Evolutionary conservation across 805 yeast species (phyloP), one percentile per base, ranked within the genome.

Genomic region (Scheffersomyces coipomensis): DNA sequence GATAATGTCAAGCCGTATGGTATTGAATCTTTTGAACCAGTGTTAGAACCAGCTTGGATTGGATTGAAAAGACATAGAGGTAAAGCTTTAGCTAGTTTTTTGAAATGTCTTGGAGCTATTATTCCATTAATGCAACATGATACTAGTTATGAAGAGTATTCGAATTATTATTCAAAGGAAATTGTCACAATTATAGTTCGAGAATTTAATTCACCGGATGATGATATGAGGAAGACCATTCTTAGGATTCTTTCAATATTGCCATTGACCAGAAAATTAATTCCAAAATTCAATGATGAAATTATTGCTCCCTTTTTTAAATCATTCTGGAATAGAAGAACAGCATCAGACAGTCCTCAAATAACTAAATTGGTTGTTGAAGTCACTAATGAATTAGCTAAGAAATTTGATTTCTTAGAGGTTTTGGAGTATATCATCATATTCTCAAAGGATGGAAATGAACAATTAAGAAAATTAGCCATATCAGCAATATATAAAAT

Each of bases 1-100:
- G 90, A 86, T 35, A 81, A 87, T 6, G 78, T 88, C 3, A 71
- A 78, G 17, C 98, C 98, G 0, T 88, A 85, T 61, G 99, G 98
- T 33, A 84, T 87, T 39, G 97, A 88, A 51, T 79, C 91, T 0
- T 90, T 91, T 56, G 95, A 89, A 50, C 62, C 64, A 0, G 71
- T 82, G 0, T 55, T 91, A 25, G 91, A 86, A 39, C 85, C 88
- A 0, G 63, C 88, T 5, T 89, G 97, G 96, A 62, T 67, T 9
- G 97, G 96, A 4, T 75, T 88, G 18, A 74, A 79, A 33, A 73
- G 73, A 29, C 93, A 86, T 46, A 69, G 96, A 45, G 97, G 97
- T 4, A 78, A 79, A 49, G 73, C 81, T 0, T 68, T 89, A 36
- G 85, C 96, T 0, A 79, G 88, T 2, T 88, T 85, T 53, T 55